Evolutionary conservation across 2,329 filamentous ascomycete species (phyloP).

Genomic region (Aspergillus melleus): DNA sequence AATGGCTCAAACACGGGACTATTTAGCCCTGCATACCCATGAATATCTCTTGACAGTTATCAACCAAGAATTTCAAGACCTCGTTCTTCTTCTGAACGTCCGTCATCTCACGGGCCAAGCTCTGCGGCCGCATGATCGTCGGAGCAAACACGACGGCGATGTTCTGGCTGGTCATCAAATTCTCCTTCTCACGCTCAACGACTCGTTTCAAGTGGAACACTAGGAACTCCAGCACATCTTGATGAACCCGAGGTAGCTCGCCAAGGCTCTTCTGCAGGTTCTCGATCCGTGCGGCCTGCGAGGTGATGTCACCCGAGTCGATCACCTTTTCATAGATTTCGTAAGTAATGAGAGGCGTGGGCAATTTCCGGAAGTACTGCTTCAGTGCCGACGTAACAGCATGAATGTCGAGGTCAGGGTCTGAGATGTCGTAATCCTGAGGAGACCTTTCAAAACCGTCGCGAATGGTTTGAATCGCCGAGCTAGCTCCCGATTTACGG

Average conservation of each 20-base stretch:
- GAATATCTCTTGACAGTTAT: conserved; percentile 84
- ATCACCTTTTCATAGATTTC: conserved; percentile 88
- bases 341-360: conserved; percentile 84
- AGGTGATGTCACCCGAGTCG: conserved; percentile 64
- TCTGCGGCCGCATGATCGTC: conserved; percentile 91
- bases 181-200: conserved; percentile 77
- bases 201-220: conserved; percentile 91
- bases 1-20: neutral
- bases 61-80: conserved; percentile 88
- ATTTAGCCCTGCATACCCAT: conserved; percentile 39
- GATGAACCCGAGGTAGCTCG: conserved; percentile 77
- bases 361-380: conserved; percentile 94
- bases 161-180: conserved; percentile 96
- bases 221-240: conserved; percentile 87
- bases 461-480: conserved; percentile 85
- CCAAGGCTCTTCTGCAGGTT: conserved; percentile 73
- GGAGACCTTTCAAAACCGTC: conserved; percentile 82
- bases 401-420: conserved; percentile 91
- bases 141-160: conserved; percentile 95
- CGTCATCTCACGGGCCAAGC: conserved; percentile 89
- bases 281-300: conserved; percentile 66
- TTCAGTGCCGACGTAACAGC: conserved; percentile 94
- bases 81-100: conserved; percentile 93
- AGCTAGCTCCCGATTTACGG: conserved; percentile 91
- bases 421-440: conserved; percentile 85